Conservation (phyloP, 192 early-diverging fungal genomes). For the Coemansia sp. region DNA sequence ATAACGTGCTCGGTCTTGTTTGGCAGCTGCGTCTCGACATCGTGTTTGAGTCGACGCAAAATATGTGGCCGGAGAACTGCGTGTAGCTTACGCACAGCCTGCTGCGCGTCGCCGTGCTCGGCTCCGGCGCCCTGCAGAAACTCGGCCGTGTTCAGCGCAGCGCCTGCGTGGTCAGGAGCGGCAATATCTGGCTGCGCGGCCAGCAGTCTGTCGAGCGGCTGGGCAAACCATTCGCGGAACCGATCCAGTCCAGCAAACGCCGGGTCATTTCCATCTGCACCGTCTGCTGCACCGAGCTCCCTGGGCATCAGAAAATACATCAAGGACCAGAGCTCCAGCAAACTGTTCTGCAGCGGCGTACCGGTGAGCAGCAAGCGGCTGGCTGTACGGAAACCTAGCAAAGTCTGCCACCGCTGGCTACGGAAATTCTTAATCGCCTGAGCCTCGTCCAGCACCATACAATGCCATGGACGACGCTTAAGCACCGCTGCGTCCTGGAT, state of each 20-base stretch:
- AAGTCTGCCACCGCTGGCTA: conserved; percentile 84
- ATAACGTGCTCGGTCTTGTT: conserved; percentile 88
- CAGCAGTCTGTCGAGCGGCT: conserved; percentile 81
- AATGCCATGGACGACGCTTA: conserved; percentile 82
- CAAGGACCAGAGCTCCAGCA: conserved; percentile 85
- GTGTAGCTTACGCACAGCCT: conserved; percentile 80
- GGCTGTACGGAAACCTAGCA: conserved; percentile 74
- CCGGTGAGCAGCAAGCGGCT: conserved; percentile 93
- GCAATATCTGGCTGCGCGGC: conserved; percentile 67
- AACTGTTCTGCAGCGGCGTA: conserved; percentile 94
- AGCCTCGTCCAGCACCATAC: conserved; percentile 93
- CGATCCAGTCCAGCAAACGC: conserved; percentile 77
- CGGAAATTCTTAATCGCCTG: conserved; percentile 94
- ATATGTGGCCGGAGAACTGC: conserved; percentile 77
- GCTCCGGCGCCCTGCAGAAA: conserved; percentile 66
- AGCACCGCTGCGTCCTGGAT: conserved; percentile 69
- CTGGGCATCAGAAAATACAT: conserved; percentile 92
- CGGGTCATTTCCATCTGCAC: conserved; percentile 63
- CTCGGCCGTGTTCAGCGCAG: conserved; percentile 58
- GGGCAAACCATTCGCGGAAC: conserved; percentile 86
- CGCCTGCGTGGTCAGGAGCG: conserved; percentile 21
- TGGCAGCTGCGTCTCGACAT: conserved; percentile 93
- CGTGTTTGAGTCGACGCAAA: conserved; percentile 92
- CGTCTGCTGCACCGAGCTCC: conserved; percentile 57
- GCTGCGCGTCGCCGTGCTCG: conserved; percentile 52